Evolutionary conservation across 257 asterid genomes (phyloP).

Genomic region (Solanum peruvianum): DNA sequence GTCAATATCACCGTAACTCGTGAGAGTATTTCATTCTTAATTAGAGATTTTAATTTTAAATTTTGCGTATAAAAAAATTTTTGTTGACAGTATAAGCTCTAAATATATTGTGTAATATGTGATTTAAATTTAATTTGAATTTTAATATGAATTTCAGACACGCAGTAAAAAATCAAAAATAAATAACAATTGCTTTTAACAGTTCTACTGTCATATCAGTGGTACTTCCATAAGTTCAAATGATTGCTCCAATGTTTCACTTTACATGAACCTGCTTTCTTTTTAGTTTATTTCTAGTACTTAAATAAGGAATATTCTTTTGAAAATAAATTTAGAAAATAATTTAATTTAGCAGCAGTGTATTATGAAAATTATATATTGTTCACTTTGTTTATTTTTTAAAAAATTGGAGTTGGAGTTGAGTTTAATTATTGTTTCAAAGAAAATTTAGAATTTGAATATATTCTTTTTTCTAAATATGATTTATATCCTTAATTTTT

Average conservation of each 20-base stretch:
- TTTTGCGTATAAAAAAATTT: accelerated
- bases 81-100: accelerated
- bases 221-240: background rate
- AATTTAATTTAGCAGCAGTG: background rate
- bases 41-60: accelerated
- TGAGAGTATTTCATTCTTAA: no score
- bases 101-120: accelerated
- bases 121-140: no score
- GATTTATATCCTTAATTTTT: no score
- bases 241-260: background rate
- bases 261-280: background rate
- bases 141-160: accelerated
- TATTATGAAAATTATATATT: background rate
- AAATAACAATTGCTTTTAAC: no score
- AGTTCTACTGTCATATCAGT: background rate
- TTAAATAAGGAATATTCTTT: no score
- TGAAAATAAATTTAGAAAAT: background rate
- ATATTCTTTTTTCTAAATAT: no score
- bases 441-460: no score
- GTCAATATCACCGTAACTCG: no score
- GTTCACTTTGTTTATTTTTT: no score
- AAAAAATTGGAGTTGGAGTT: background rate
- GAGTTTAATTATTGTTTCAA: background rate
- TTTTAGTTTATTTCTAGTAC: background rate
- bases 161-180: accelerated